Percentiles rank a stretch among this genome's conserved stretches.
phyloP scores from a whole-genome alignment of 345 rosid genomes.

The Populus deltoides region DNA sequence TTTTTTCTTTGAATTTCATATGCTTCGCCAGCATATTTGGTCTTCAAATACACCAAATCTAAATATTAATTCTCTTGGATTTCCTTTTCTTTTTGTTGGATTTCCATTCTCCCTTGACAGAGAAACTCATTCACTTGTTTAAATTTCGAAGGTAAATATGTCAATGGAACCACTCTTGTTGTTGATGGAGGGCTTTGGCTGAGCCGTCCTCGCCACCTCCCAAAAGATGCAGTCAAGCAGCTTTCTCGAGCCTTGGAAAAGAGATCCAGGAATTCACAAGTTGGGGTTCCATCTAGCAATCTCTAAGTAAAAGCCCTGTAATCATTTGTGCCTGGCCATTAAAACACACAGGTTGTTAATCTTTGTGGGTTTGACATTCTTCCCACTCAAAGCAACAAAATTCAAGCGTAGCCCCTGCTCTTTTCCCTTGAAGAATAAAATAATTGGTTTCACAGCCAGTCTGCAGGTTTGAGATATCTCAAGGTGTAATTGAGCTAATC shows the following conservation, averaged over 20 bases:
- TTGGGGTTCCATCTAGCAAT: slow-evolving; percentile 64
- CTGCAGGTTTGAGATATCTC: neutral
- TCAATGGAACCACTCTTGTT: slow-evolving; percentile 56
- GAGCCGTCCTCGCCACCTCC: slow-evolving; percentile 46
- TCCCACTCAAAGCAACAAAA: neutral
- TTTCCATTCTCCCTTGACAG: neutral
- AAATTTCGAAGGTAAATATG: slow-evolving; percentile 47
- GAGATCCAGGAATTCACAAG: slow-evolving; percentile 53
- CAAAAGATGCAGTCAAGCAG: slow-evolving; percentile 62
- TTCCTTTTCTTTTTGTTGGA: too few relatives aligned
- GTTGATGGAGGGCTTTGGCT: slow-evolving; percentile 76
- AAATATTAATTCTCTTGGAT: neutral
- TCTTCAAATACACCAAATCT: neutral
- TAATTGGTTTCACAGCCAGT: neutral
- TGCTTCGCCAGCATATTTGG: neutral
- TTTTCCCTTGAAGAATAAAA: neutral
- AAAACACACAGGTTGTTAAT: neutral
- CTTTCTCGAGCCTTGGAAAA: slow-evolving; percentile 64
- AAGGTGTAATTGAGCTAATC: neutral
- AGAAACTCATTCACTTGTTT: neutral
- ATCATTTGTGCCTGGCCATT: neutral
- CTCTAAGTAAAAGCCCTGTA: slow-evolving; percentile 12
- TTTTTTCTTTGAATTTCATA: neutral
- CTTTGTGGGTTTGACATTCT: neutral
- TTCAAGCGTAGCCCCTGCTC: neutral